These are phyloP conservation scores for Anacardium occidentale DNA, from an alignment of 345 rosid genomes.

Conservation along the genomic window DNA sequence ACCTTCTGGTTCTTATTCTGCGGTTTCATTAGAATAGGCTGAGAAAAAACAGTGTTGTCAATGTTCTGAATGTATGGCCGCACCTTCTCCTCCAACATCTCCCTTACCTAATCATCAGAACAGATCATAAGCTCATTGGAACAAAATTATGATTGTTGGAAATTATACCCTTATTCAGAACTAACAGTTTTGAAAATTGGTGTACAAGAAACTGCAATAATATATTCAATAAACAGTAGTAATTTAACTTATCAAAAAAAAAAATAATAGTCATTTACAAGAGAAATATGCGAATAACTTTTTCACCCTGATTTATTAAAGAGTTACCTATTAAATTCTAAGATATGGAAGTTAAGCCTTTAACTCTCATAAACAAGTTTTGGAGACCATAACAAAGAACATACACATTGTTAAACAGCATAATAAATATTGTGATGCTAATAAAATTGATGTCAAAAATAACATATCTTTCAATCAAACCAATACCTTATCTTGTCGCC, in stretches of 20 bases:
- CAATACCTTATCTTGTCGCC: slow-evolving; percentile 89
- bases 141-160: neutral
- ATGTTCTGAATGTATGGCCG: slow-evolving; percentile 38
- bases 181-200: neutral
- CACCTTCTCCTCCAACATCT: slow-evolving; percentile 55
- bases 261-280: neutral
- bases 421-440: neutral
- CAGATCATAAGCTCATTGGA: neutral
- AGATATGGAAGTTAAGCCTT: neutral
- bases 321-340: neutral
- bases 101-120: neutral
- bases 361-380: neutral
- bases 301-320: neutral
- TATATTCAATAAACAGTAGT: neutral
- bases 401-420: neutral
- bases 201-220: slow-evolving; percentile 5
- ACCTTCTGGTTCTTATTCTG: too few relatives aligned
- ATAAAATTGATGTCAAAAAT: neutral
- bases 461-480: neutral
- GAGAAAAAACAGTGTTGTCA: too few relatives aligned
- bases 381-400: neutral
- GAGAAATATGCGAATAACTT: neutral
- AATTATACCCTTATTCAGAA: neutral
- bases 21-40: too few relatives aligned
- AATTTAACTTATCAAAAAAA: too few relatives aligned